Evolutionary conservation across 1,284 basidiomycete genomes (phyloP).

Genomic region (Cryptococcus sp.): DNA sequence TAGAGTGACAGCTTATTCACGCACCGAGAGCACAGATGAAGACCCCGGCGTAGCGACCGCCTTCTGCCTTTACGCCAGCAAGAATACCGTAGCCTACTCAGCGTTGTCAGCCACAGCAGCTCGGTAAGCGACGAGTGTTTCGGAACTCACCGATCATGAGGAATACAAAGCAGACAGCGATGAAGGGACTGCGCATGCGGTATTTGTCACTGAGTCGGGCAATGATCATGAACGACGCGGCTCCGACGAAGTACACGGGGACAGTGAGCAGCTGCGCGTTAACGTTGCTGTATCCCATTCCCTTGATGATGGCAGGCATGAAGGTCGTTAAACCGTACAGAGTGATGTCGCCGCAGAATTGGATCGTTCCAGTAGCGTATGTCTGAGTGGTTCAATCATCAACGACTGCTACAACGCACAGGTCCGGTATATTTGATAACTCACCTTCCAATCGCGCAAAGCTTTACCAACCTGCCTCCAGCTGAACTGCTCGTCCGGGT

Average conservation of each 20-base stretch:
- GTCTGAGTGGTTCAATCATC: conserved; percentile 4
- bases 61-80: conserved; percentile 10
- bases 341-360: conserved; percentile 35
- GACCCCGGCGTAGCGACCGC: conserved; percentile 24
- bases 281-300: conserved; percentile 28
- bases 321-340: conserved; percentile 29
- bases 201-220: conserved; percentile 21
- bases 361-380: conserved; percentile 24
- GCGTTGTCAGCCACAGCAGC: not conserved
- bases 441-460: conserved; percentile 24
- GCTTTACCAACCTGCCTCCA: conserved; percentile 28
- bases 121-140: not conserved
- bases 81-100: conserved; percentile 30
- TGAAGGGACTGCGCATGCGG: conserved; percentile 24
- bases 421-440: not conserved
- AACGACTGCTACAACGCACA: too few species aligned
- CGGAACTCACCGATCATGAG: conserved; percentile 20
- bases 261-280: conserved; percentile 35
- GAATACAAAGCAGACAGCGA: conserved; percentile 12
- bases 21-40: conserved; percentile 27
- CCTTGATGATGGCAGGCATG: conserved; percentile 33
- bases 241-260: conserved; percentile 24
- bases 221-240: conserved; percentile 14
- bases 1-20: not conserved
- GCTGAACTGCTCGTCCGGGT: conserved; percentile 27